These are phyloP conservation scores for Neltuma alba DNA, from an alignment of 306 rosid species.

Conservation along the genomic window DNA sequence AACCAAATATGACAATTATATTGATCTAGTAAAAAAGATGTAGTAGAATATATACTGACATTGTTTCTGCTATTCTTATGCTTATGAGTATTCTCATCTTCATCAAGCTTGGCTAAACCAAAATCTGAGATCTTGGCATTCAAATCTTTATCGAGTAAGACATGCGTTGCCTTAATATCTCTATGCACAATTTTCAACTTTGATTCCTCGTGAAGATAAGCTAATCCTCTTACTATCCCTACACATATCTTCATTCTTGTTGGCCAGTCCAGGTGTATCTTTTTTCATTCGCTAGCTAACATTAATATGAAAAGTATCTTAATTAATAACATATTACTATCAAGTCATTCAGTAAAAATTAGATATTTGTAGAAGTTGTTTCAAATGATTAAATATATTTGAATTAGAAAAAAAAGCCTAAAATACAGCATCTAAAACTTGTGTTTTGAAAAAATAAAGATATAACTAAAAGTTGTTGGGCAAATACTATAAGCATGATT, in stretches of 20 bases:
- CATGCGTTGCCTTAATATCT: background rate
- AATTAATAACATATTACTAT: too few species aligned
- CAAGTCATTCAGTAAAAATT: too few species aligned
- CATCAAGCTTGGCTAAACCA: background rate
- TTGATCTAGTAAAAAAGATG: too few species aligned
- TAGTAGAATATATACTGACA: background rate
- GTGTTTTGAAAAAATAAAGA: background rate
- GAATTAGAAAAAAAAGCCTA: background rate
- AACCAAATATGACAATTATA: too few species aligned
- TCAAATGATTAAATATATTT: background rate
- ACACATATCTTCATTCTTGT: slow-evolving; percentile 65
- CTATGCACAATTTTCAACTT: background rate
- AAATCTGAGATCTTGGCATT: background rate
- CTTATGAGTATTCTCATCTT: background rate
- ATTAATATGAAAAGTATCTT: too few species aligned
- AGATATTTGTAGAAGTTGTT: background rate
- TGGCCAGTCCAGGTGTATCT: slow-evolving; percentile 65
- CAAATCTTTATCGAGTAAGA: background rate
- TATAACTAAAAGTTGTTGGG: too few species aligned
- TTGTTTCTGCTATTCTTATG: background rate
- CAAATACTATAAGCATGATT: too few species aligned
- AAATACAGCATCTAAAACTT: background rate
- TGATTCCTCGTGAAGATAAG: background rate
- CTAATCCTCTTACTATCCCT: slow-evolving; percentile 51
- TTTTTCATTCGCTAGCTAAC: background rate